Percentiles rank a stretch among this genome's conserved stretches.
Conservation (phyloP, 2,329 filamentous ascomycete genomes). For the Epichloe sylvatica region DNA sequence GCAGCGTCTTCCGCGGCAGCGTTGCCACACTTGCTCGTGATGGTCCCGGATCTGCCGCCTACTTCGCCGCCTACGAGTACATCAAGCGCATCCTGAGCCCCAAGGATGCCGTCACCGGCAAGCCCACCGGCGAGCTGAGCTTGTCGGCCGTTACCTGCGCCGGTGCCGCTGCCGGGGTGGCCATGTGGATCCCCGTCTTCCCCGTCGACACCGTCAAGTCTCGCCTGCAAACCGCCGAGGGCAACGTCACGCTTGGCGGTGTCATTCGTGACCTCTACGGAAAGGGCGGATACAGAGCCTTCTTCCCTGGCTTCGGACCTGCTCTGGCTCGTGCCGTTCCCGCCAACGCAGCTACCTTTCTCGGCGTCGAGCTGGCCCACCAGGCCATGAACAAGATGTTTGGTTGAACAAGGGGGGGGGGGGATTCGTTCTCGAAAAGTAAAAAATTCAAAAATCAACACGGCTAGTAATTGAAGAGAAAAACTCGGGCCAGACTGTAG, state of each 20-base stretch:
- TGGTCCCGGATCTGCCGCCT: slow-evolving; percentile 82
- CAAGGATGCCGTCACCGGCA: slow-evolving; percentile 57
- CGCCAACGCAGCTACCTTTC: slow-evolving; percentile 90
- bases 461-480: too few species aligned
- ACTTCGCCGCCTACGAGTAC: slow-evolving; percentile 95
- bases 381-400: slow-evolving; percentile 70
- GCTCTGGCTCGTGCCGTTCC: slow-evolving; percentile 86
- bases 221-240: slow-evolving; percentile 79
- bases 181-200: slow-evolving; percentile 99
- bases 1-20: slow-evolving; percentile 82
- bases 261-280: slow-evolving; percentile 74
- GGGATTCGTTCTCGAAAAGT: background rate
- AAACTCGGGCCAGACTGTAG: too few species aligned
- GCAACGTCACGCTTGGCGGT: slow-evolving; percentile 64
- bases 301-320: slow-evolving; percentile 93
- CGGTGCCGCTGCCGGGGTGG: slow-evolving; percentile 80
- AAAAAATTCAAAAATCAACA: too few species aligned
- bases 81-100: slow-evolving; percentile 82
- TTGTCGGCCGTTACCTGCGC: slow-evolving; percentile 72
- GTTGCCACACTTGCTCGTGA: slow-evolving; percentile 87
- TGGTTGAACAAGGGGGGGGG: slow-evolving; percentile 17
- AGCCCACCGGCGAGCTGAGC: slow-evolving; percentile 62
- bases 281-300: slow-evolving; percentile 72
- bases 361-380: slow-evolving; percentile 73
- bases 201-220: slow-evolving; percentile 95